Evolutionary conservation across 2,329 filamentous ascomycete species (phyloP).

Genomic region (Didymella lethalis): DNA sequence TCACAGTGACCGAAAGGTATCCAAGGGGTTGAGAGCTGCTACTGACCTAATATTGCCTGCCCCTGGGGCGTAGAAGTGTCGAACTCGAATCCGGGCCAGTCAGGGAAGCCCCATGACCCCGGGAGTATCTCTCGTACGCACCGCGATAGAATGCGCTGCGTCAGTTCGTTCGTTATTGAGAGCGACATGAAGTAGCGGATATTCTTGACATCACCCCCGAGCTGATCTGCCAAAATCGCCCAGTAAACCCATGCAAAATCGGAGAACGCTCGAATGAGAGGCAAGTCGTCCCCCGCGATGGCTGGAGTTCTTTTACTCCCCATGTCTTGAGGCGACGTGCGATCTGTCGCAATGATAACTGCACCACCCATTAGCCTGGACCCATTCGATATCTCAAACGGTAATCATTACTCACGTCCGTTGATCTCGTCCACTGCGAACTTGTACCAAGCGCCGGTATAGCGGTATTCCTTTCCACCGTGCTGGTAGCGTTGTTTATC

Average conservation of each 20-base stretch:
- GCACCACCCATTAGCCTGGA: background rate
- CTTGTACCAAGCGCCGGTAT: slow-evolving; percentile 1
- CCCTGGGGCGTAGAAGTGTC: background rate
- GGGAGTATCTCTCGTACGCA: slow-evolving; percentile 5
- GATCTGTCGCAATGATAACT: slow-evolving; percentile 7
- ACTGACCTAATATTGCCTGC: slow-evolving; percentile 9
- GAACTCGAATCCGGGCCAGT: slow-evolving; percentile 1
- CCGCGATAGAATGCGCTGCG: background rate
- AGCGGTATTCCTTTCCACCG: slow-evolving; percentile 1
- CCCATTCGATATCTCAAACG: too few relatives aligned
- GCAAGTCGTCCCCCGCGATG: background rate
- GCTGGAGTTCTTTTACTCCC: background rate
- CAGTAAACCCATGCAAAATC: slow-evolving; percentile 10
- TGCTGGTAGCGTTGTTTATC: slow-evolving; percentile 2
- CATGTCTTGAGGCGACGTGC: background rate
- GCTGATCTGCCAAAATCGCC: background rate
- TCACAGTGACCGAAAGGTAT: background rate
- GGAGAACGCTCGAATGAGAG: slow-evolving; percentile 9
- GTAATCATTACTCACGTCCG: background rate
- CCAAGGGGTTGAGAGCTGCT: background rate
- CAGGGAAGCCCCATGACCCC: slow-evolving; percentile 4
- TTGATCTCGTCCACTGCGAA: background rate
- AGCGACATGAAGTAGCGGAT: slow-evolving; percentile 12
- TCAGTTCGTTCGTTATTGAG: slow-evolving; percentile 10
- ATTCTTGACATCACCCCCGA: background rate